A percentile compares a stretch with the other conserved stretches of the same genome.
Conservation (phyloP, 345 rosid genomes). For the Turnera subulata region DNA sequence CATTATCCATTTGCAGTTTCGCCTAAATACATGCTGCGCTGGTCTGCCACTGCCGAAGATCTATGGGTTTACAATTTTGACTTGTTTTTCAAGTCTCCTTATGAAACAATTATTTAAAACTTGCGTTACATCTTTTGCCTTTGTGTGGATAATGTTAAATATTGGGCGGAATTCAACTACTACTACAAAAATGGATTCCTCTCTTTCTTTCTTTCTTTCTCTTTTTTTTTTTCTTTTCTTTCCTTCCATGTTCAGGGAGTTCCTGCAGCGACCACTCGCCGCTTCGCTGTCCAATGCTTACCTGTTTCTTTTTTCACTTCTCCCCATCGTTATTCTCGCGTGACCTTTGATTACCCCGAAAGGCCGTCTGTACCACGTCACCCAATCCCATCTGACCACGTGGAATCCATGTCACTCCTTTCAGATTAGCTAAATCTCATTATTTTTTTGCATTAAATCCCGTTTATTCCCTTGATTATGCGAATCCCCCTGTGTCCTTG, state of each 20-base stretch:
- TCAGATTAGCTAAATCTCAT: background rate
- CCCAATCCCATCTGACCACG: slow-evolving; percentile 21
- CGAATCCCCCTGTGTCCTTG: slow-evolving; percentile 19
- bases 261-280: slow-evolving; percentile 39
- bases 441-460: background rate
- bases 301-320: background rate
- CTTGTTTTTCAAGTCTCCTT: no score
- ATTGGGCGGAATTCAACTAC: background rate
- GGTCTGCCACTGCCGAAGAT: no score
- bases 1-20: no score
- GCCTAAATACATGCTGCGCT: no score
- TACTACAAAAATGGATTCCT: slow-evolving; percentile 6
- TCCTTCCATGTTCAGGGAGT: no score
- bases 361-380: slow-evolving; percentile 25
- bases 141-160: slow-evolving; percentile 10
- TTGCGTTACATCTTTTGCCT: no score
- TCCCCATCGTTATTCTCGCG: background rate
- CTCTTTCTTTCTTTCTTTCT: no score
- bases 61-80: no score
- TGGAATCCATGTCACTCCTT: slow-evolving; percentile 11
- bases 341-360: slow-evolving; percentile 18
- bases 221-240: no score
- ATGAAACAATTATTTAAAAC: no score
- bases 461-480: slow-evolving; percentile 13
- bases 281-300: slow-evolving; percentile 24